Percentiles rank a stretch among this genome's conserved stretches.
Evolutionary conservation across 2,329 filamentous ascomycete genomes (phyloP).

Genomic region (Colletotrichum musicola): DNA sequence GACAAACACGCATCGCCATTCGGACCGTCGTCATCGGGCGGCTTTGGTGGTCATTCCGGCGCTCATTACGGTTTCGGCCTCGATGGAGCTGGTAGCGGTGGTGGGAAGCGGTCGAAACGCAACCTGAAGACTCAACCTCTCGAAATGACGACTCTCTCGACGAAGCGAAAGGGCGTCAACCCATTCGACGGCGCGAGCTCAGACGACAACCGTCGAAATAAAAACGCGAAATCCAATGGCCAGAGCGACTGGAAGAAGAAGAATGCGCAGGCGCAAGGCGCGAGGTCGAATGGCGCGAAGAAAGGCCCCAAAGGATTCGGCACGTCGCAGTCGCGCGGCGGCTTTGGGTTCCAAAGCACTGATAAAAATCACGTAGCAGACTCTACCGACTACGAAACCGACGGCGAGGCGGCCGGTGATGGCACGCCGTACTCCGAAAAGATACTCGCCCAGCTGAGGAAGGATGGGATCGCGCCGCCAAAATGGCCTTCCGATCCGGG

Average conservation of each 20-base stretch:
- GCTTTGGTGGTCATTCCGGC: constrained; percentile 20
- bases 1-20: constrained; percentile 23
- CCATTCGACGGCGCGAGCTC: constrained; percentile 44
- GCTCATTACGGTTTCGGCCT: constrained; percentile 45
- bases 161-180: constrained; percentile 42
- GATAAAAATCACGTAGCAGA: constrained; percentile 10
- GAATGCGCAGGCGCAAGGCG: constrained; percentile 16
- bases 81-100: constrained; percentile 47
- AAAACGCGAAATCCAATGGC: constrained; percentile 41
- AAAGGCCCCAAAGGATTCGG: constrained; percentile 25
- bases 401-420: constrained; percentile 22
- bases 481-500: constrained; percentile 68
- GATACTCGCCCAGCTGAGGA: constrained; percentile 66
- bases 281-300: constrained; percentile 32
- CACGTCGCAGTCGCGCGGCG: constrained; percentile 30
- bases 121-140: constrained; percentile 42
- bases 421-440: constrained; percentile 59
- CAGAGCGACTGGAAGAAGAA: constrained; percentile 43
- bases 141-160: constrained; percentile 46
- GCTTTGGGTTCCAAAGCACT: constrained; percentile 29
- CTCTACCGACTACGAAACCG: constrained; percentile 34
- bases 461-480: constrained; percentile 66
- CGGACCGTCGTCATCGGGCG: constrained; percentile 24
- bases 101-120: constrained; percentile 45
- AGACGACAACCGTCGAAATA: constrained; percentile 39